Conservation (phyloP, 495 filamentous ascomycete genomes). For the Penicillium malachiteum region DNA sequence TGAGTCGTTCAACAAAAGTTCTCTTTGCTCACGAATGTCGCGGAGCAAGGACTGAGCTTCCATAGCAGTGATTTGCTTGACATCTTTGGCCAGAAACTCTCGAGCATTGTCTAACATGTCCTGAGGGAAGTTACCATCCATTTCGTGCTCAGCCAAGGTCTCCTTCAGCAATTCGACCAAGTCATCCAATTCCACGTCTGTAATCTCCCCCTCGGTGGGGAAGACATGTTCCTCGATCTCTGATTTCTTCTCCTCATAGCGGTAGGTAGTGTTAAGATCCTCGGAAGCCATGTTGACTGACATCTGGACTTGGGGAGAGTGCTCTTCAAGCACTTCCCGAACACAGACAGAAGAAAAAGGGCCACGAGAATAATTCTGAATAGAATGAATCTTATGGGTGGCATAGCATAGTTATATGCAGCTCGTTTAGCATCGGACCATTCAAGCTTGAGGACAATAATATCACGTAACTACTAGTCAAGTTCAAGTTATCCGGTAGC, state of each 20-base stretch:
- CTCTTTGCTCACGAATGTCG: background rate
- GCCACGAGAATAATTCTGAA: background rate
- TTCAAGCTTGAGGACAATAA: background rate
- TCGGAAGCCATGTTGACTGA: background rate
- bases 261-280: background rate
- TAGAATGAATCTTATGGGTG: background rate
- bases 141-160: slow-evolving; percentile 2
- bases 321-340: background rate
- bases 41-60: background rate
- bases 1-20: slow-evolving; percentile 24
- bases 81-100: slow-evolving; percentile 2
- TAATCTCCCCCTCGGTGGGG: background rate
- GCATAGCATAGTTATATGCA: no score
- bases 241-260: background rate
- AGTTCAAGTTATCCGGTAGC: background rate
- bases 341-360: background rate
- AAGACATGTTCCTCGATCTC: background rate
- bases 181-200: background rate
- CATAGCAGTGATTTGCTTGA: slow-evolving; percentile 2
- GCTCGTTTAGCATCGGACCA: background rate
- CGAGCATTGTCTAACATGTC: slow-evolving; percentile 3
- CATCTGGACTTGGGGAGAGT: background rate
- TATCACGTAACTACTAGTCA: background rate
- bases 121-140: slow-evolving; percentile 3
- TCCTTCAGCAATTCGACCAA: background rate